A percentile compares a stretch with the other conserved stretches of the same genome.
These are phyloP conservation scores for Leptomonas seymouri DNA, from an alignment of 208 protist genomes.

Conservation along the genomic window DNA sequence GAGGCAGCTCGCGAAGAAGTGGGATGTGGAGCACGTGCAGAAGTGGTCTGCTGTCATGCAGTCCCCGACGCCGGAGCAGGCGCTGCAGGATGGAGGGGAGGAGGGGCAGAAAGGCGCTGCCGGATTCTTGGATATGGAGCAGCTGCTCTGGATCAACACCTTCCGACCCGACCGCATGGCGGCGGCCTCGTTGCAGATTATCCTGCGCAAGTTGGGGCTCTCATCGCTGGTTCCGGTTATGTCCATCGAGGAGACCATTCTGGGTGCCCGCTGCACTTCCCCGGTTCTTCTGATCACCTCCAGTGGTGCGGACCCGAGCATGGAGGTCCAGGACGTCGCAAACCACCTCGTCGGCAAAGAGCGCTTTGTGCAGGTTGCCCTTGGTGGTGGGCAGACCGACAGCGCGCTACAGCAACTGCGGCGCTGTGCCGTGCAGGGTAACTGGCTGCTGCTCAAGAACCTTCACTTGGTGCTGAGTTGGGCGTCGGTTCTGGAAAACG, in stretches of 20 bases:
- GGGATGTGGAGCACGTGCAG: slow-evolving; percentile 49
- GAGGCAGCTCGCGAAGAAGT: slow-evolving; percentile 49
- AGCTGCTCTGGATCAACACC: slow-evolving; percentile 93
- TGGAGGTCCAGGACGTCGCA: slow-evolving; percentile 93
- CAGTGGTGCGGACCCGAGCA: slow-evolving; percentile 94
- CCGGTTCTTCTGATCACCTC: slow-evolving; percentile 95
- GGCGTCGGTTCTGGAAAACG: slow-evolving; percentile 93
- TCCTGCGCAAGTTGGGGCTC: slow-evolving; percentile 68
- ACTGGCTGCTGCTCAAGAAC: slow-evolving; percentile 97
- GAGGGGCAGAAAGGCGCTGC: neutral
- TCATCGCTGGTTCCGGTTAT: slow-evolving; percentile 66
- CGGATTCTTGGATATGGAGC: slow-evolving; percentile 85
- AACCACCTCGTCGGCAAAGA: slow-evolving; percentile 65
- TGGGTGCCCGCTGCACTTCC: slow-evolving; percentile 29
- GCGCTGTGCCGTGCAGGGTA: slow-evolving; percentile 81
- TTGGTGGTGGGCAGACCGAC: slow-evolving; percentile 94
- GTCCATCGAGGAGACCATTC: slow-evolving; percentile 78
- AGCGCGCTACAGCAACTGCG: slow-evolving; percentile 88
- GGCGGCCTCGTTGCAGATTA: slow-evolving; percentile 69
- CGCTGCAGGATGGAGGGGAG: neutral
- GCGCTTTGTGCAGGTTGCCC: slow-evolving; percentile 93
- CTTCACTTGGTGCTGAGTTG: slow-evolving; percentile 96
- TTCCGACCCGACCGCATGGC: slow-evolving; percentile 97
- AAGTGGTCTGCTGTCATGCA: slow-evolving; percentile 84
- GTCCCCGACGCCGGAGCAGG: slow-evolving; percentile 64